phyloP scores from a whole-genome alignment of 345 rosid species.

The Draba incana region DNA sequence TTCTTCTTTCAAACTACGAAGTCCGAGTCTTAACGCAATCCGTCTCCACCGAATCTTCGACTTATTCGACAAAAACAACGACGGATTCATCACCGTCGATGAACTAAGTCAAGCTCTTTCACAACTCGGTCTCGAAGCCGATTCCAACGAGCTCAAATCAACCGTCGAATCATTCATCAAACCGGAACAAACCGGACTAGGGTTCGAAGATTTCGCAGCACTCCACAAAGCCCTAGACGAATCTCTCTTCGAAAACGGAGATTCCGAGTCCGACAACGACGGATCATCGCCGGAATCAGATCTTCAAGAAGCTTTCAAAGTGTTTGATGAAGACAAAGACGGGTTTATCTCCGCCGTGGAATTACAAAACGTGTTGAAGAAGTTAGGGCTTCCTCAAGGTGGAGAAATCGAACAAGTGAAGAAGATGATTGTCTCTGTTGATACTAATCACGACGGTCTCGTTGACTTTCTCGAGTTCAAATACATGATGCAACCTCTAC shows the following conservation, averaged over 20 bases:
- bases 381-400: conserved; percentile 73
- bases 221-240: conserved; percentile 68
- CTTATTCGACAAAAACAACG: conserved; percentile 76
- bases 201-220: conserved; percentile 60
- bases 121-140: conserved; percentile 65
- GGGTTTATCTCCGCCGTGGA: conserved; percentile 83
- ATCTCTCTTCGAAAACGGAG: conserved; percentile 39
- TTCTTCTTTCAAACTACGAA: conserved; percentile 56
- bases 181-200: conserved; percentile 60
- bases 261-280: conserved; percentile 2
- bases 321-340: conserved; percentile 87
- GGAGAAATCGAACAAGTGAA: conserved; percentile 65
- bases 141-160: conserved; percentile 61
- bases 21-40: conserved; percentile 65
- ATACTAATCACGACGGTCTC: conserved; percentile 74
- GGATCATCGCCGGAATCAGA: conserved; percentile 57
- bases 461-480: conserved; percentile 90
- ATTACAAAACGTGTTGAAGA: conserved; percentile 70
- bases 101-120: conserved; percentile 67
- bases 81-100: conserved; percentile 59
- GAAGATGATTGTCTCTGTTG: conserved; percentile 87
- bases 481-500: conserved; percentile 78
- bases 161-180: conserved; percentile 52
- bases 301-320: conserved; percentile 87
- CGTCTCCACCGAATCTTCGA: conserved; percentile 81